Base-by-base conservation (phyloP, 148 eudicot genomes). In the Camellia sinensis region DNA sequence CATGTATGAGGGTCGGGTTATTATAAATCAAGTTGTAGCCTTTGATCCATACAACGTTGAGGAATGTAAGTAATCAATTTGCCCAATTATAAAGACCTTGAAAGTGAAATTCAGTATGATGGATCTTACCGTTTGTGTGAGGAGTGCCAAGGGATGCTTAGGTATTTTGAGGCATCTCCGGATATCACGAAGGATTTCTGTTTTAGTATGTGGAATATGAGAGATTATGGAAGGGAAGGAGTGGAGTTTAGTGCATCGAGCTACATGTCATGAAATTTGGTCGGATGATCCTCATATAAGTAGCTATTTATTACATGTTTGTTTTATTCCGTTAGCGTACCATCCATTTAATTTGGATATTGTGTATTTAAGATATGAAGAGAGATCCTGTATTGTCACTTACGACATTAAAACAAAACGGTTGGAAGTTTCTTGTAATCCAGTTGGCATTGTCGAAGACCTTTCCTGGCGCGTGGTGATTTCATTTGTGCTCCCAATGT, bases 381-480 rank as follows among this genome's bases (percentile, higher is more conserved):
- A 80, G 63, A 71, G 40, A 13, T 19, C 78, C 19, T 73, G 82
- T 63, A 57, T 80, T 62, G 82, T 73, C 4, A 40, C 78, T 17
- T 80, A 73, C 19, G 65, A 56, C n/a, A 41, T 80, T 40, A 63
- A 15, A 43, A 37, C 70, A 22, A 73, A 65, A 65, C 13, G 53
- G 72, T 43, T 80, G 60, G 73, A 80, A 29, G 72, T 80, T 41
- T 12, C 63, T 19, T 80, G 54, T 64, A 60, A 40, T 40, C 72
- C 52, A 45, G 8, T 73, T 52, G 77, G 78, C 50, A 76, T 64
- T 12, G 62, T 63, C 1, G 70, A 73, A 48, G 64, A 73, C 70
- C 77, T 80, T n/a, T 80, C 71, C 52, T 80, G 78, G 82, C 72
- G 72, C 15, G 64, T 73, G 64, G 72, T 80, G 82, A 29, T 80